Conservation (phyloP, 441 rosid species). For the Bocquillonia castaneifolia region DNA sequence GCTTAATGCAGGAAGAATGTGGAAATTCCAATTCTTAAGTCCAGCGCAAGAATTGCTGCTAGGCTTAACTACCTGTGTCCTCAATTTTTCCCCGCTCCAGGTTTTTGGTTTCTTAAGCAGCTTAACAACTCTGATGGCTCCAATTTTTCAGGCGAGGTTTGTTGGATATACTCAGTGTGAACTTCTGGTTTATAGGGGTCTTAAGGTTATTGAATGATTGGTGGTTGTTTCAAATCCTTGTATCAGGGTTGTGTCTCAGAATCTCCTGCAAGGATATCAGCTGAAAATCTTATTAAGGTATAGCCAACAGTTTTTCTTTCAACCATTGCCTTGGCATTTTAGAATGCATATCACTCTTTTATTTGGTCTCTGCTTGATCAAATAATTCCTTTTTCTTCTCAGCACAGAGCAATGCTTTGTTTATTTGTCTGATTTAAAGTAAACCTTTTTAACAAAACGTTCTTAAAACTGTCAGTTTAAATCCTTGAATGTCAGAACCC, state of each 20-base stretch:
- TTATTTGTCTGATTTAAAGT: background rate
- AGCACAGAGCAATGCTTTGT: background rate
- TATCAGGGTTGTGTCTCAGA: constrained; percentile 40
- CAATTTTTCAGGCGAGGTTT: constrained; percentile 44
- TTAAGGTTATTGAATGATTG: constrained; percentile 5
- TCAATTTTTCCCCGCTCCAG: constrained; percentile 89
- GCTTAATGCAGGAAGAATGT: constrained; percentile 57
- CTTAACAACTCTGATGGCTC: constrained; percentile 28
- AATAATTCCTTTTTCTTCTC: background rate
- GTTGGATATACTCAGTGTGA: constrained; percentile 21
- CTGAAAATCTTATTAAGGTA: constrained; percentile 95
- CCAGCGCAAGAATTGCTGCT: constrained; percentile 84
- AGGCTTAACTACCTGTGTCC: constrained; percentile 88
- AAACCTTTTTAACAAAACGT: background rate
- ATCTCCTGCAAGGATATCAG: constrained; percentile 42
- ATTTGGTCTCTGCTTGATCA: background rate
- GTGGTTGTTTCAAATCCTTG: constrained; percentile 19
- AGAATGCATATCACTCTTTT: background rate
- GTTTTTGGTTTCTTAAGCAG: constrained; percentile 54
- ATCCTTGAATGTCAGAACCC: background rate
- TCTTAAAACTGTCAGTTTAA: background rate
- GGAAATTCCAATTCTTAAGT: constrained; percentile 69
- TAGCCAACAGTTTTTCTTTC: background rate
- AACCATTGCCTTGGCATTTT: background rate
- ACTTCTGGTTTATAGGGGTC: constrained; percentile 12